Evolutionary conservation across 441 rosid species (phyloP).

Genomic region (Populus trichocarpa): DNA sequence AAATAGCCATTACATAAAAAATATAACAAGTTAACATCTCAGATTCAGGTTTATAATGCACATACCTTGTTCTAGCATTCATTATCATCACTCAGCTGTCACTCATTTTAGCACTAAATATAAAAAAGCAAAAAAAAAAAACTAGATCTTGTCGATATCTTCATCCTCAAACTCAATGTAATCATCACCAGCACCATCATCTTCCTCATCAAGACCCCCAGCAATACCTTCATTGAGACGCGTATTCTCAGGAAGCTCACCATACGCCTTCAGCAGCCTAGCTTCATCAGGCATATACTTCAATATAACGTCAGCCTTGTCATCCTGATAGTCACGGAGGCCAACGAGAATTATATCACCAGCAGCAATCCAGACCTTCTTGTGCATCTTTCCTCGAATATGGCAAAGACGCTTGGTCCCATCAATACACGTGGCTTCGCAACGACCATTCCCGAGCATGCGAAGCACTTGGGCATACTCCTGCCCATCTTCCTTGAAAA

Average conservation of each 20-base stretch:
- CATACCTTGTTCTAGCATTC: conserved; percentile 14
- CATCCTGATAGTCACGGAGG: conserved; percentile 77
- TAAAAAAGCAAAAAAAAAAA: not conserved
- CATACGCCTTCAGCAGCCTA: conserved; percentile 68
- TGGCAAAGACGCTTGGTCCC: conserved; percentile 66
- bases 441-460: conserved; percentile 76
- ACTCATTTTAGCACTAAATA: conserved; percentile 17
- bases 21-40: conserved; percentile 15
- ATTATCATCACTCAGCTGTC: conserved; percentile 16
- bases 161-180: conserved; percentile 76
- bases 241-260: conserved; percentile 71
- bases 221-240: conserved; percentile 79
- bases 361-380: conserved; percentile 85
- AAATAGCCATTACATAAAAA: conserved; percentile 18
- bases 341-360: conserved; percentile 80
- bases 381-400: conserved; percentile 83
- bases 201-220: conserved; percentile 75
- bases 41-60: conserved; percentile 15
- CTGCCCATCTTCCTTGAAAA: conserved; percentile 76
- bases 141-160: conserved; percentile 73
- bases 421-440: conserved; percentile 71
- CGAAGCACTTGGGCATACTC: conserved; percentile 73
- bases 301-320: conserved; percentile 82
- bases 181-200: conserved; percentile 57
- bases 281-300: conserved; percentile 91